Conservation (phyloP, 2,329 filamentous ascomycete genomes). For the Gliomastix tumulicola region DNA sequence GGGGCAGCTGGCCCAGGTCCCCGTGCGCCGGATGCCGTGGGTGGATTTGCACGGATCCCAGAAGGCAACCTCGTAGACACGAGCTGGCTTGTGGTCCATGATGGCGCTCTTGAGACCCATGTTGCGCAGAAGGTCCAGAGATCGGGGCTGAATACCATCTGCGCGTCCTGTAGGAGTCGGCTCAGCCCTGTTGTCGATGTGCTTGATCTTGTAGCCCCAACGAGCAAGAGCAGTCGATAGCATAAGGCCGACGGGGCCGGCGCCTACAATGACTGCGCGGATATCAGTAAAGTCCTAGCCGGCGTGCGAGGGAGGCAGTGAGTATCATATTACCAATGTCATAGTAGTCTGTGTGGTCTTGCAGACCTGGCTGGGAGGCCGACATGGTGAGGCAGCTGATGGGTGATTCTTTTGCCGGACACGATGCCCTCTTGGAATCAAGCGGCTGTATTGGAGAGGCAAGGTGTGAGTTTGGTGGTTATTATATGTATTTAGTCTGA, state of each 20-base stretch:
- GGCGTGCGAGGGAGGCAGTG: no score
- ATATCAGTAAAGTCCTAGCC: no score
- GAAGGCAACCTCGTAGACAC: constrained; percentile 73
- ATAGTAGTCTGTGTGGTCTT: no score
- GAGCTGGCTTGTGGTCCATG: constrained; percentile 81
- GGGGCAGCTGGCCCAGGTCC: constrained; percentile 56
- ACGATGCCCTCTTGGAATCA: no score
- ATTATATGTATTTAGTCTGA: no score
- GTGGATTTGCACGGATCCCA: constrained; percentile 72
- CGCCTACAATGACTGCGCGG: constrained; percentile 34
- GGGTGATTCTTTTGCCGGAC: no score
- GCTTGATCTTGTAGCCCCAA: constrained; percentile 94
- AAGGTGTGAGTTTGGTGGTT: no score
- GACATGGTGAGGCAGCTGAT: no score
- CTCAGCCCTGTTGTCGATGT: constrained; percentile 93
- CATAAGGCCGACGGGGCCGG: constrained; percentile 34
- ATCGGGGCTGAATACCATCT: constrained; percentile 87
- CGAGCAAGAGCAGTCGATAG: constrained; percentile 80
- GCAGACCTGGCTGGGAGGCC: no score
- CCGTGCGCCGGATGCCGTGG: constrained; percentile 60
- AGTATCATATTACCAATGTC: no score
- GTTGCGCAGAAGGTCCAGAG: constrained; percentile 72
- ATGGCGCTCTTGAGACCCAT: constrained; percentile 84
- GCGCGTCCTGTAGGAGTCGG: constrained; percentile 75
- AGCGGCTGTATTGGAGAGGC: no score